Evolutionary conservation across 1,139 yeast genomes (phyloP).

Genomic region (Pneumocystis jirovecii): DNA sequence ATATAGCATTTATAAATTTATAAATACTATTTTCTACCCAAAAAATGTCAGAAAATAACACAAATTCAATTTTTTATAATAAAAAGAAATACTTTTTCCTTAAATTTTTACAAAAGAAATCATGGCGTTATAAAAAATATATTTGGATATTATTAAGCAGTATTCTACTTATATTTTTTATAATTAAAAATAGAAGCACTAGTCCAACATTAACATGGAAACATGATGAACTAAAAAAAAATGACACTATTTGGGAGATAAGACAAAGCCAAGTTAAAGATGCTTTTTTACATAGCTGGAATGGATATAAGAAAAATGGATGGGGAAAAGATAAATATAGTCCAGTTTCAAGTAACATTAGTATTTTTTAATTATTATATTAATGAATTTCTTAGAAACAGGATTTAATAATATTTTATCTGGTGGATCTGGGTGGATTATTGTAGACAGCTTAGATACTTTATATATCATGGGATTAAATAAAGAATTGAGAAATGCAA

Average conservation of each 20-base stretch:
- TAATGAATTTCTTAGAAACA: conserved; percentile 20
- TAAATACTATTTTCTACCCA: not conserved
- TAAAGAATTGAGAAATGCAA: conserved; percentile 50
- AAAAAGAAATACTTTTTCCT: not conserved
- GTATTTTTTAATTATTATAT: not conserved
- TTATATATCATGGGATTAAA: conserved; percentile 64
- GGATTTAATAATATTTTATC: conserved; percentile 54
- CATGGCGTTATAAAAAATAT: conserved; percentile 3
- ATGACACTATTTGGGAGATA: conserved; percentile 24
- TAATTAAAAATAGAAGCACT: conserved; percentile 1
- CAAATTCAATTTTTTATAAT: not conserved
- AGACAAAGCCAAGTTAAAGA: conserved; percentile 43
- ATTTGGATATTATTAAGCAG: conserved; percentile 2
- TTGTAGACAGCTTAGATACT: conserved; percentile 80
- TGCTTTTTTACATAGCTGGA: conserved; percentile 68
- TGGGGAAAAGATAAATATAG: conserved; percentile 69
- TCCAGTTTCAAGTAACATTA: conserved; percentile 31
- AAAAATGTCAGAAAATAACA: not conserved
- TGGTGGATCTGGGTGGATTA: conserved; percentile 84
- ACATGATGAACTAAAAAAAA: not conserved
- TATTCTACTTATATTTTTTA: not conserved
- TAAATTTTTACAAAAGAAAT: not conserved
- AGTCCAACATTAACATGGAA: not conserved
- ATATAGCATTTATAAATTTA: not conserved
- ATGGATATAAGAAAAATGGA: conserved; percentile 56